These are phyloP conservation scores for Antitrichia curtipendula DNA, from an alignment of 225 moss, liverwort and hornwort species.

Conservation along the genomic window DNA sequence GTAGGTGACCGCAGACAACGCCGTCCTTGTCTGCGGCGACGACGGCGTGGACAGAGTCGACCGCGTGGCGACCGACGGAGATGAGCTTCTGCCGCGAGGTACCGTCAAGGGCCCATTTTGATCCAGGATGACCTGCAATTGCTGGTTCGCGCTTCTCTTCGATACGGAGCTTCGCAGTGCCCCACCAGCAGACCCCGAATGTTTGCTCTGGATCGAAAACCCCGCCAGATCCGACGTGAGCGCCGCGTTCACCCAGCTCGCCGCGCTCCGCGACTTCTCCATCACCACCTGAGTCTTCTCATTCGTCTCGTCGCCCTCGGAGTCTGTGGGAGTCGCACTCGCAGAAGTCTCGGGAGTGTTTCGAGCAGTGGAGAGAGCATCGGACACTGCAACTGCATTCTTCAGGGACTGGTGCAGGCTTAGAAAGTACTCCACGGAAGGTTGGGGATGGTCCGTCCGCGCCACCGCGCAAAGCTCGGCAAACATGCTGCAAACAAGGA, in stretches of 20 bases:
- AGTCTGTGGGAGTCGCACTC: constrained; percentile 5
- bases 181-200: neutral
- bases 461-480: constrained; percentile 76
- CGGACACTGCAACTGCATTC: constrained; percentile 58
- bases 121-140: constrained; percentile 25
- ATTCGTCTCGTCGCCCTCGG: constrained; percentile 7
- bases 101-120: constrained; percentile 8
- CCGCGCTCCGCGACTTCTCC: constrained; percentile 65
- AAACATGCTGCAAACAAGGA: constrained; percentile 62
- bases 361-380: constrained; percentile 59
- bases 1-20: constrained; percentile 56
- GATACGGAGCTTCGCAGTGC: constrained; percentile 16
- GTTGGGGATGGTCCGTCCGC: constrained; percentile 71
- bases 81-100: constrained; percentile 29
- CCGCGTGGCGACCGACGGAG: constrained; percentile 10
- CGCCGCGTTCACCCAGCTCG: constrained; percentile 54
- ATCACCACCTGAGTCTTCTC: constrained; percentile 44
- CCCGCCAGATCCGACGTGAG: constrained; percentile 33
- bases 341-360: constrained; percentile 1
- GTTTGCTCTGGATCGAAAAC: constrained; percentile 73
- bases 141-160: constrained; percentile 27
- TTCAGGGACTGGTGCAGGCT: constrained; percentile 65
- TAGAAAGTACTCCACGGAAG: constrained; percentile 84
- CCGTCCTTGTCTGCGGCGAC: constrained; percentile 36
- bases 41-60: constrained; percentile 8